phyloP scores from a whole-genome alignment of 257 asterid genomes.

The Coffea eugenioides region DNA sequence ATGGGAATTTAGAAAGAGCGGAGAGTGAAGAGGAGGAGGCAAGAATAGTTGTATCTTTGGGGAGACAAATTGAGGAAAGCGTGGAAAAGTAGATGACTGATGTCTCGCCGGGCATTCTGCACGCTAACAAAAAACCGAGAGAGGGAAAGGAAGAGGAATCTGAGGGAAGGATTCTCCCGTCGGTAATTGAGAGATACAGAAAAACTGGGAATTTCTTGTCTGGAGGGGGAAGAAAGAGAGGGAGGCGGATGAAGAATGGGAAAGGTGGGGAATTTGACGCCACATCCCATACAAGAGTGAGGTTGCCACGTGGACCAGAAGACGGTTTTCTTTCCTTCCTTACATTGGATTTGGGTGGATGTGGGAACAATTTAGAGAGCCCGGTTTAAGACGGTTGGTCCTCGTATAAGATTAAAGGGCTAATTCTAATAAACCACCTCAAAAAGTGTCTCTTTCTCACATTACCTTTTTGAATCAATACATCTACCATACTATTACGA shows the following conservation, averaged over 20 bases:
- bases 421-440: too few species aligned
- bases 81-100: slow-evolving; percentile 54
- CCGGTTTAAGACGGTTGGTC: slow-evolving; percentile 44
- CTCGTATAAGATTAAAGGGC: background rate
- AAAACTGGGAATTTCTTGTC: background rate
- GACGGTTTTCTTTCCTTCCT: slow-evolving; percentile 14
- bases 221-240: background rate
- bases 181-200: background rate
- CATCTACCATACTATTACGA: background rate
- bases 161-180: slow-evolving; percentile 5
- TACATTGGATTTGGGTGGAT: slow-evolving; percentile 4
- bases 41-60: slow-evolving; percentile 37
- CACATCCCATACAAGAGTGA: slow-evolving; percentile 20
- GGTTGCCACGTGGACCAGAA: slow-evolving; percentile 35
- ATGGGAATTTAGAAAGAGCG: slow-evolving; percentile 15
- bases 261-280: slow-evolving; percentile 30
- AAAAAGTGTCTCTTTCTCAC: too few species aligned
- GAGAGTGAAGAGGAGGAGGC: slow-evolving; percentile 27
- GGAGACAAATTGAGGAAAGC: slow-evolving; percentile 39
- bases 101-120: slow-evolving; percentile 55
- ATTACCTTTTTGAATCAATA: too few species aligned
- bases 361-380: slow-evolving; percentile 16
- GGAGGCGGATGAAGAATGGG: background rate
- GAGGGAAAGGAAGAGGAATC: slow-evolving; percentile 25
- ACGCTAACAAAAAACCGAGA: background rate